phyloP scores from a whole-genome alignment of 495 filamentous ascomycete species.

The Hypoxylon trugodes region DNA sequence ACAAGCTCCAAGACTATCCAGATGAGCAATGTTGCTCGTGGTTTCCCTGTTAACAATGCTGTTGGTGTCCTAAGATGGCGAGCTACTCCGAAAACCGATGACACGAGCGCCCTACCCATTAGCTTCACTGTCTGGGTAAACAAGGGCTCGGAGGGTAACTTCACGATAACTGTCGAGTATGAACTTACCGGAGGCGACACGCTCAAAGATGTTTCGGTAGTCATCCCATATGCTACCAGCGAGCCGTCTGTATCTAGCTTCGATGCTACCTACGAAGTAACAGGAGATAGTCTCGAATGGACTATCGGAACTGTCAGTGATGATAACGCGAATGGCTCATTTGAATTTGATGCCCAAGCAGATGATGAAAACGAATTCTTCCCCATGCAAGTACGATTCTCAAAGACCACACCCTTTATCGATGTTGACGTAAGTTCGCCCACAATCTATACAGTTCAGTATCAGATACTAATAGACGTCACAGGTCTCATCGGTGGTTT shows the following conservation, averaged over 20 bases:
- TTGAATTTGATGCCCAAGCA: slow-evolving; percentile 92
- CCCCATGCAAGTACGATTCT: slow-evolving; percentile 92
- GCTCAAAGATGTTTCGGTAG: slow-evolving; percentile 83
- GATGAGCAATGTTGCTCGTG: slow-evolving; percentile 80
- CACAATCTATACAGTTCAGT: neutral
- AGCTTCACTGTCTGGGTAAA: slow-evolving; percentile 97
- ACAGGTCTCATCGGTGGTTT: slow-evolving; percentile 73
- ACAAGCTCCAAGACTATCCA: slow-evolving; percentile 81
- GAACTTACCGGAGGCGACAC: slow-evolving; percentile 79
- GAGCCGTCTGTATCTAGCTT: slow-evolving; percentile 92
- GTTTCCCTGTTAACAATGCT: slow-evolving; percentile 90
- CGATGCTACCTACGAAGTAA: slow-evolving; percentile 92
- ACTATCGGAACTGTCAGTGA: slow-evolving; percentile 83
- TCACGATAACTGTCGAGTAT: slow-evolving; percentile 90
- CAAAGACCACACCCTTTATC: slow-evolving; percentile 84
- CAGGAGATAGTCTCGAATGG: slow-evolving; percentile 94
- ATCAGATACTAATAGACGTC: slow-evolving; percentile 29
- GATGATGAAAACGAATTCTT: slow-evolving; percentile 91
- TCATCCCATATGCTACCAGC: slow-evolving; percentile 81
- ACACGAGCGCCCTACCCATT: slow-evolving; percentile 80
- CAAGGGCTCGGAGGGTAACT: slow-evolving; percentile 77
- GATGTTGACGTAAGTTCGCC: slow-evolving; percentile 80
- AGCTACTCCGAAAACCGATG: slow-evolving; percentile 73
- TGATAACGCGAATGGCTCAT: slow-evolving; percentile 80
- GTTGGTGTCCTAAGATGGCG: slow-evolving; percentile 92